Evolutionary conservation across 331 rosid genomes (phyloP).

Genomic region (Rosa hybrid): DNA sequence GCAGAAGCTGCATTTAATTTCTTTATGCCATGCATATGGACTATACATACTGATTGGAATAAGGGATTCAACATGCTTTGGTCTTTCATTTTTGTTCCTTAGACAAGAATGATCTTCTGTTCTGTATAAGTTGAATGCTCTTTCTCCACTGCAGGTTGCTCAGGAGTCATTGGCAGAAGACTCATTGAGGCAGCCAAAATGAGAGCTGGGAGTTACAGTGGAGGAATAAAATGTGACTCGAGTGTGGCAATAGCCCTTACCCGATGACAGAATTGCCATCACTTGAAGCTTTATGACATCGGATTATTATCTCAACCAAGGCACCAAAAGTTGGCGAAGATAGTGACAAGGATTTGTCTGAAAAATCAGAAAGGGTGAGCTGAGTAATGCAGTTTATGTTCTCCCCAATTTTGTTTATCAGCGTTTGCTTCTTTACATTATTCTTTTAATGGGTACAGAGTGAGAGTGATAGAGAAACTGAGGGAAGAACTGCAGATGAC

Average conservation of each 20-base stretch:
- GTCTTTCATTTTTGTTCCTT: no score
- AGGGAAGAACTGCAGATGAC: conserved; percentile 35
- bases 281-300: conserved; percentile 70
- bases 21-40: no score
- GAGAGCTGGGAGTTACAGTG: no score
- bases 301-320: conserved; percentile 78
- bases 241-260: not conserved
- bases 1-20: no score
- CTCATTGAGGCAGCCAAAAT: no score
- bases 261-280: conserved; percentile 66
- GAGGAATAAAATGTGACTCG: no score
- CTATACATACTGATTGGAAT: no score
- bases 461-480: conserved; percentile 61
- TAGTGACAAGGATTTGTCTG: conserved; percentile 57
- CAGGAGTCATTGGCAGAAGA: no score
- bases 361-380: conserved; percentile 59
- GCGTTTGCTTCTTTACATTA: not conserved
- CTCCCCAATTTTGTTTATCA: not conserved
- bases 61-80: no score
- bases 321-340: conserved; percentile 71
- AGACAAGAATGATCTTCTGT: no score
- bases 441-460: conserved; percentile 35
- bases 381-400: not conserved
- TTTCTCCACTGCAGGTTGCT: no score
- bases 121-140: no score